Evolutionary conservation across 306 rosid genomes (phyloP).

Genomic region (Trifolium subterraneum): DNA sequence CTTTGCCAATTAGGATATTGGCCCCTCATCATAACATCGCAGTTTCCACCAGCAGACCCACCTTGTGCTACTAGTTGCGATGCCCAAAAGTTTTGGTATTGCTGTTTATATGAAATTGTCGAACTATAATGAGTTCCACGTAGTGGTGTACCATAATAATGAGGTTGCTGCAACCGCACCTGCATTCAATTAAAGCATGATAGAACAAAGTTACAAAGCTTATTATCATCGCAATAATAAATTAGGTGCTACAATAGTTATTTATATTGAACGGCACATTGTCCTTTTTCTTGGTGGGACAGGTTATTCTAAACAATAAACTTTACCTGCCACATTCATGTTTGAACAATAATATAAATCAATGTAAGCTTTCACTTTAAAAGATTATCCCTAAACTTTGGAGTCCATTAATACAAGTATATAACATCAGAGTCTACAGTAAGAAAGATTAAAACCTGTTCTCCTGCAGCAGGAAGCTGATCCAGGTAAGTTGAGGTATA

Average conservation of each 20-base stretch:
- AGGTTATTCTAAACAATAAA: slow-evolving; percentile 4
- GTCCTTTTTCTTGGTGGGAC: background rate
- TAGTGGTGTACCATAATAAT: slow-evolving; percentile 45
- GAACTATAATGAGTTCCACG: slow-evolving; percentile 46
- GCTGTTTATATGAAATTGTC: slow-evolving; percentile 48
- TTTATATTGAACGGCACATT: background rate
- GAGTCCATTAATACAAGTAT: background rate
- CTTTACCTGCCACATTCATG: slow-evolving; percentile 22
- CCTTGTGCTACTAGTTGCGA: slow-evolving; percentile 52
- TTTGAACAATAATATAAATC: slow-evolving; percentile 41
- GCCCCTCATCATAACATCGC: slow-evolving; percentile 35
- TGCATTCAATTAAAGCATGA: slow-evolving; percentile 36
- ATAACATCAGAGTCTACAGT: slow-evolving; percentile 29
- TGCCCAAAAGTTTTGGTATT: slow-evolving; percentile 60
- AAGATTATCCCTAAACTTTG: slow-evolving; percentile 5
- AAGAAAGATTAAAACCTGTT: slow-evolving; percentile 60
- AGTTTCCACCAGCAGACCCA: slow-evolving; percentile 43
- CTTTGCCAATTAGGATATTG: slow-evolving; percentile 60
- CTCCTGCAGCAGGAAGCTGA: slow-evolving; percentile 53
- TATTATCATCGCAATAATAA: background rate
- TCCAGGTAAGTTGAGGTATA: slow-evolving; percentile 55
- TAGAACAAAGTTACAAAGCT: slow-evolving; percentile 4
- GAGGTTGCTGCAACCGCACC: slow-evolving; percentile 60
- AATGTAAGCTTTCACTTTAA: slow-evolving; percentile 26
- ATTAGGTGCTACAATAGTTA: slow-evolving; percentile 5